Conservation (phyloP, 306 rosid genomes). For the Glycyrrhiza uralensis region DNA sequence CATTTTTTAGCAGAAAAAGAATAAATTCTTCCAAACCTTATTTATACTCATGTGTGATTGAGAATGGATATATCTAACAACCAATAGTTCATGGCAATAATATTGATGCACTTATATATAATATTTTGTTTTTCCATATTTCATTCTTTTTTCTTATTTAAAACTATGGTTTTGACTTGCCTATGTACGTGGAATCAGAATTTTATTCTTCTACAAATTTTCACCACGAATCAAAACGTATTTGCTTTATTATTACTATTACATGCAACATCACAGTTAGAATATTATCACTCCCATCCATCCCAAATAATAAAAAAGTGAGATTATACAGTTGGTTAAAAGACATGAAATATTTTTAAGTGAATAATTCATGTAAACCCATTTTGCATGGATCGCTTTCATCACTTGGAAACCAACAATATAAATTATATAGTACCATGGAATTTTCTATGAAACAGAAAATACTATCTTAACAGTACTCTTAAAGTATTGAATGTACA, state of each 20-base stretch:
- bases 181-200: not conserved
- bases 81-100: not conserved
- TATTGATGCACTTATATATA: not conserved
- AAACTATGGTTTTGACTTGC: not conserved
- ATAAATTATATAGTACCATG: not conserved
- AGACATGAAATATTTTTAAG: not conserved
- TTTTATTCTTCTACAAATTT: slow-evolving; percentile 7
- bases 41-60: not conserved
- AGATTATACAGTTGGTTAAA: slow-evolving; percentile 4
- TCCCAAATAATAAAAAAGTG: slow-evolving; percentile 2
- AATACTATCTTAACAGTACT: slow-evolving; percentile 4
- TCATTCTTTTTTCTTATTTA: not conserved
- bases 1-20: not conserved
- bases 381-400: slow-evolving; percentile 5
- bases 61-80: not conserved
- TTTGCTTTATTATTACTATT: not conserved
- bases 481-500: slow-evolving; percentile 3
- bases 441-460: not conserved
- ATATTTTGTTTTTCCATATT: not conserved
- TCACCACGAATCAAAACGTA: slow-evolving; percentile 9
- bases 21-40: slow-evolving; percentile 12
- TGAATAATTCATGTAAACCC: slow-evolving; percentile 18
- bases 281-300: not conserved
- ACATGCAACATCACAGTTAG: not conserved
- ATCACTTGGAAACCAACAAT: not conserved